Evolutionary conservation across 129 eudicot species (phyloP).

Genomic region (Flaveria sonorensis): DNA sequence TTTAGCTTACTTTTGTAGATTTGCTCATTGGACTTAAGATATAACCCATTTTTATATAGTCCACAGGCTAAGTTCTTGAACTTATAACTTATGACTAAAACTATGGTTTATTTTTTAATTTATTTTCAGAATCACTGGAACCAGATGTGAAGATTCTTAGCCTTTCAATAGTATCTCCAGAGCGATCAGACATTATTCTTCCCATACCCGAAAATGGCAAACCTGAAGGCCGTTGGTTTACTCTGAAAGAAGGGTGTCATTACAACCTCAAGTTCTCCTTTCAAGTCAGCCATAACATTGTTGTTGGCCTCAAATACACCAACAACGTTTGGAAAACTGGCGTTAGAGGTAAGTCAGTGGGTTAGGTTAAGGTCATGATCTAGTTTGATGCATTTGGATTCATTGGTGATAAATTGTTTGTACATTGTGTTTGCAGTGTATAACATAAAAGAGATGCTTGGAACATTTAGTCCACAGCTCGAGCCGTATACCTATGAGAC

Average conservation of each 20-base stretch:
- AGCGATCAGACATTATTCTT: conserved; percentile 57
- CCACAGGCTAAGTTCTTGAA: background rate
- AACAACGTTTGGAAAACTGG: conserved; percentile 78
- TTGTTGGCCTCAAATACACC: conserved; percentile 64
- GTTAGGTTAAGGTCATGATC: background rate
- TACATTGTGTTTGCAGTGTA: conserved; percentile 50
- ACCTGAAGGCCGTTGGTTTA: conserved; percentile 67
- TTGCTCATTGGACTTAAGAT: background rate
- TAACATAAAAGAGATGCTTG: conserved; percentile 62
- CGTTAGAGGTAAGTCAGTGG: conserved; percentile 48
- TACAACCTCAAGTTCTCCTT: conserved; percentile 62
- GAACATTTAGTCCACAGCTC: conserved; percentile 69
- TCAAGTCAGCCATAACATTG: conserved; percentile 71
- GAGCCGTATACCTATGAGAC: conserved; percentile 59
- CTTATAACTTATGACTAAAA: conserved; percentile 3
- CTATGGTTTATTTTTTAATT: conserved; percentile 17
- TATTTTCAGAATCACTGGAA: conserved; percentile 51
- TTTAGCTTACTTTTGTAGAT: background rate
- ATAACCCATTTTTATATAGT: background rate
- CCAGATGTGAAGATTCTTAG: conserved; percentile 75
- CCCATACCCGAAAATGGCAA: conserved; percentile 61
- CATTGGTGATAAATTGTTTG: background rate
- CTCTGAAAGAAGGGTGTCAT: conserved; percentile 66
- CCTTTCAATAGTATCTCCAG: conserved; percentile 62
- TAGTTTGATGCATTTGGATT: conserved; percentile 1